Evolutionary conservation across 768 basidiomycete genomes (phyloP), one percentile per base, ranked within the genome.

Genomic region (Russula earlei): DNA sequence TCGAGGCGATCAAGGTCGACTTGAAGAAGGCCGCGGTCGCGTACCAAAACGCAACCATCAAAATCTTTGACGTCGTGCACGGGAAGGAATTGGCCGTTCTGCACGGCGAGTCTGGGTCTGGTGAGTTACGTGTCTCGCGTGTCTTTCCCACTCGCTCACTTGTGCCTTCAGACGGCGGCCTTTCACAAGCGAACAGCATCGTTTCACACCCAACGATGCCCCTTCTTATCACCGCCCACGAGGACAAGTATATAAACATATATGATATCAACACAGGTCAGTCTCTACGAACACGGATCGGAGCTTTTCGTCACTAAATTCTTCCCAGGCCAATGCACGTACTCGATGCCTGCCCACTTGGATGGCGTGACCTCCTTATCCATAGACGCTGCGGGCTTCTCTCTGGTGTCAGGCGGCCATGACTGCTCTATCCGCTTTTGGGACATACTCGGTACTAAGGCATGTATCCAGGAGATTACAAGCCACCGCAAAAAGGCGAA

Each of bases 361-460:
- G 90, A 94, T 62, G 85, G 89, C 3, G 87, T 97, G 34, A 96
- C 94, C 17, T 92, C 91, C 24, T 72, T 98, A 25, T 86, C 90
- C 19, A 83, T 97, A 60, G 90, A 94, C 62, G 82, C 87, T 0
- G 78, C 93, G 2, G 90, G 89, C 6, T 91, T 91, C 64, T 83
- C 84, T 5, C 79, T 99, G 48, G 86, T 91, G 5, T 91, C 94
- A 1, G 88, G 85, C 38, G 87, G 89, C 54, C 91, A 95, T 68
- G 96, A 98, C 67, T 93, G 93, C 67, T 94, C 91, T 15, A 74
- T 91, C 36, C 87, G 94, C 24, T 86, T 96, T 72, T 99, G 96
- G 96, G 91, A 95, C 68, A 70, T 97, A 47, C 79, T 90, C 34
- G 84, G 84, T 58, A 77, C 84, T 52, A 79, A 81, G 37, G 79